Evolutionary conservation across 371 early-diverging fungal species (phyloP), one percentile per base, ranked within the genome.

Genomic region (Mortierella sp.): DNA sequence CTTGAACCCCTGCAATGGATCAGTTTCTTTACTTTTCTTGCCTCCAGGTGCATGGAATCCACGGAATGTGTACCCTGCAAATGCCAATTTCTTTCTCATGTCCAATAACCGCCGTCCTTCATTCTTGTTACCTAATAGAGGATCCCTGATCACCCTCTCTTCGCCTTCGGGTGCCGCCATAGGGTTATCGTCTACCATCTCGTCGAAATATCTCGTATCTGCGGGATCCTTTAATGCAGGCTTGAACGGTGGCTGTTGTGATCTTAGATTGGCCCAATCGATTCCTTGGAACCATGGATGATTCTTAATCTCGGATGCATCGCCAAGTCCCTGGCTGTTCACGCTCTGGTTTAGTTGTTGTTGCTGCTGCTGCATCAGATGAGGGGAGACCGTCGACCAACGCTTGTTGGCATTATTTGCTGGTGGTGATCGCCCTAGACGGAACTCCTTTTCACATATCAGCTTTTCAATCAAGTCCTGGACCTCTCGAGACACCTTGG

Each of bases 251-350:
- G 96, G 93, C 4, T 78, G 74, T 73, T 88, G 86, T 45, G 91
- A 77, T 45, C 89, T 88, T 7, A 96, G 79, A 41, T 86, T 84
- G 24, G 88, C 83, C 96, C 96, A 96, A 62, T 92, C 89, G 28
- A 96, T 76, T 4, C 84, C 89, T 45, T 87, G 87, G 82, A 96
- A 96, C 89, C 93, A 96, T 8, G 92, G 88, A 67, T 95, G 94
- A 13, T 76, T 78, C 83, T 92, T 92, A 67, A 96, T 91, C 72
- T 91, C 82, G 16, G 82, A 76, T 6, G 82, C 82, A 55, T 81
- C 82, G 4, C 82, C 82, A 11, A 81, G 48, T 15, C 82, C 82
- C 33, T 81, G 82, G 24, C 73, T 78, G 38, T 76, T 75, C 28
- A 71, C 41, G 38, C 58, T 65, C 33, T 69, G 72, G 58, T 65